These are phyloP conservation scores for Pelargonium citronellum DNA, from an alignment of 441 rosid genomes.

Conservation along the genomic window DNA sequence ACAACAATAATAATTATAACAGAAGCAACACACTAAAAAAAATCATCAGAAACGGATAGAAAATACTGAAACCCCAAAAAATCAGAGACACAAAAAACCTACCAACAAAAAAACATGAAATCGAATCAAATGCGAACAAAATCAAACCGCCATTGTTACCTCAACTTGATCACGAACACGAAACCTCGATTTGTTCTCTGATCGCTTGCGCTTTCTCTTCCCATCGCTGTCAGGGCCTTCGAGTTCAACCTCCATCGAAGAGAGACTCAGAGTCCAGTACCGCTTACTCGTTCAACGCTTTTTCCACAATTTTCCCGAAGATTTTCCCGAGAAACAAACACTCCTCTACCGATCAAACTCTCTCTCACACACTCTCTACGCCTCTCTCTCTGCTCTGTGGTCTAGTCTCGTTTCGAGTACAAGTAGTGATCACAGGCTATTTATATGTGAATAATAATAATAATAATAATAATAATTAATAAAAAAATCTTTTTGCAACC, in stretches of 20 bases:
- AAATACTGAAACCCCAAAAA: neutral
- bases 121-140: constrained; percentile 12
- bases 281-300: no score
- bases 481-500: no score
- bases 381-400: no score
- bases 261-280: no score
- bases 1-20: constrained; percentile 15
- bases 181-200: constrained; percentile 23
- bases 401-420: no score
- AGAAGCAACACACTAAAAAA: neutral
- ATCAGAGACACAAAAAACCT: neutral
- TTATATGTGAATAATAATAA: no score
- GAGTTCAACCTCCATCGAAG: constrained; percentile 22
- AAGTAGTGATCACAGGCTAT: no score
- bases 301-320: no score
- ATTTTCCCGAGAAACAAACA: no score
- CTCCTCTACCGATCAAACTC: no score
- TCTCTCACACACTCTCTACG: no score
- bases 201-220: constrained; percentile 25
- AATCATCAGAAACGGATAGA: constrained; percentile 6
- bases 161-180: constrained; percentile 34
- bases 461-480: no score
- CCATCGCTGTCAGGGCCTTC: constrained; percentile 22
- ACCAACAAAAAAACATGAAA: constrained; percentile 6
- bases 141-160: constrained; percentile 19